Conservation (phyloP, 108 stramenopile genomes). For the Cyclotella kingstonii region DNA sequence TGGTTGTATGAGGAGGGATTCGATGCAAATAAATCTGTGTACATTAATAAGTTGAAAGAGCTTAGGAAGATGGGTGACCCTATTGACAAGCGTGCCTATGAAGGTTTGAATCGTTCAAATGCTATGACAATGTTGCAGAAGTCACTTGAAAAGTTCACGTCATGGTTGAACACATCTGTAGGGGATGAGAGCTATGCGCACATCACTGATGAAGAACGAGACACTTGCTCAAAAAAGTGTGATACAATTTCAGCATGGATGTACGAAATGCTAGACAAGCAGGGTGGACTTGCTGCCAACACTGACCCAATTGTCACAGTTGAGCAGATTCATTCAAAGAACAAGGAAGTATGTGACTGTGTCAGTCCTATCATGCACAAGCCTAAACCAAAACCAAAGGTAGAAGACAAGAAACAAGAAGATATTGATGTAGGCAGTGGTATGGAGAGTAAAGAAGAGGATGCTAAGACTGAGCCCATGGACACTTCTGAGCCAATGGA, state of each 20-base stretch:
- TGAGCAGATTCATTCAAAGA: conserved; percentile 67
- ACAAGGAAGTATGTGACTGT: conserved; percentile 58
- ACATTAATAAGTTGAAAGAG: conserved; percentile 83
- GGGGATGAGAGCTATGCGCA: conserved; percentile 84
- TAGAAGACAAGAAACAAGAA: conserved; percentile 59
- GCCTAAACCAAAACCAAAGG: conserved; percentile 85
- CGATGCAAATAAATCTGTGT: conserved; percentile 92
- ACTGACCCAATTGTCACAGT: conserved; percentile 83
- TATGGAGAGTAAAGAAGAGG: conserved; percentile 49
- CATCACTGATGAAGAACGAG: conserved; percentile 89
- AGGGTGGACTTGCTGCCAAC: conserved; percentile 64
- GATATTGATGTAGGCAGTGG: conserved; percentile 27
- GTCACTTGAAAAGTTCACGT: conserved; percentile 80
- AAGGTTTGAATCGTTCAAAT: conserved; percentile 68
- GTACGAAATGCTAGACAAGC: conserved; percentile 91
- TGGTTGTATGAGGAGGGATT: conserved; percentile 99
- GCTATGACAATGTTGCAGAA: conserved; percentile 73
- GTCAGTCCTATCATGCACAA: conserved; percentile 91
- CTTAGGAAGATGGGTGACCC: conserved; percentile 86
- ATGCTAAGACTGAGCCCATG: conserved; percentile 56
- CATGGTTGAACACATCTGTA: conserved; percentile 75
- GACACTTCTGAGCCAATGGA: conserved; percentile 66
- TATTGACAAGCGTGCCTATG: conserved; percentile 81
- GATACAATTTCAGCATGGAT: conserved; percentile 87
- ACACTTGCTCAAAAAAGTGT: conserved; percentile 66